Conservation (phyloP, 148 eudicot species). For the Fallopia convolvulus region DNA sequence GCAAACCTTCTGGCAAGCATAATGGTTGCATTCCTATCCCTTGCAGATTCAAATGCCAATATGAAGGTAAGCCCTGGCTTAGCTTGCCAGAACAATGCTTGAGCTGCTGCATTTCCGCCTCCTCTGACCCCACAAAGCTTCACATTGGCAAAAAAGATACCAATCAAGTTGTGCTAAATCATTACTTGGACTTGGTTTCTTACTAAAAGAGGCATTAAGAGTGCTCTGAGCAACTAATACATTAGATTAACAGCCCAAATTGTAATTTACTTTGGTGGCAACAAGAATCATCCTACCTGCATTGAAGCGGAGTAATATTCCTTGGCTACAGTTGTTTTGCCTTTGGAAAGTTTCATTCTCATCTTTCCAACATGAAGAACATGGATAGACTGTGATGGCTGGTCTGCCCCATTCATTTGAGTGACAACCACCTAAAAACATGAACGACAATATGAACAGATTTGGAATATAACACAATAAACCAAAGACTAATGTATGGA, state of each 20-base stretch:
- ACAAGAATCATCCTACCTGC: constrained; percentile 50
- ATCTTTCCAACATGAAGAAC: constrained; percentile 88
- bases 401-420: constrained; percentile 81
- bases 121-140: constrained; percentile 97
- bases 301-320: constrained; percentile 84
- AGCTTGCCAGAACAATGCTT: constrained; percentile 84
- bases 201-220: neutral
- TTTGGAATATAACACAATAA: neutral
- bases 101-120: constrained; percentile 97
- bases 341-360: constrained; percentile 93
- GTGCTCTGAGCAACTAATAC: neutral
- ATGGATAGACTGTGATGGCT: constrained; percentile 67
- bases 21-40: constrained; percentile 95
- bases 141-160: neutral
- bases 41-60: constrained; percentile 76
- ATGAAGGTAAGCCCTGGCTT: constrained; percentile 66
- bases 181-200: neutral
- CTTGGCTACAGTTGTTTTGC: constrained; percentile 74
- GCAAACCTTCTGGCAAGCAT: constrained; percentile 95
- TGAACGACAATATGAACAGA: neutral
- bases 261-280: neutral
- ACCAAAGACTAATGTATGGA: neutral
- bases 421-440: constrained; percentile 67
- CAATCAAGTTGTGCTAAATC: neutral
- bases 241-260: neutral